phyloP scores from a whole-genome alignment of 768 basidiomycete species.

The Lentinula lateritia region DNA sequence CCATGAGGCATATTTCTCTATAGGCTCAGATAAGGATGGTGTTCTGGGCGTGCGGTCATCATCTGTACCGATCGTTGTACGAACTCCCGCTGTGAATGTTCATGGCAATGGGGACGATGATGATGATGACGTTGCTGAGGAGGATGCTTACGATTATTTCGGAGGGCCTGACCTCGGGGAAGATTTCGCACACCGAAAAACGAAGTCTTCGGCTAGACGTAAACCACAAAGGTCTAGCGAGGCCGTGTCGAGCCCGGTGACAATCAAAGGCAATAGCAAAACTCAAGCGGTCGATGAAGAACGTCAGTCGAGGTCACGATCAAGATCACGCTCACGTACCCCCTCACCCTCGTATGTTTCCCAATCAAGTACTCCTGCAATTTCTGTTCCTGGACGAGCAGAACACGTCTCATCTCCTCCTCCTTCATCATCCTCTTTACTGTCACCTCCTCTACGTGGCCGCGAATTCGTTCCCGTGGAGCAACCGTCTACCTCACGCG shows the following conservation, averaged over 20 bases:
- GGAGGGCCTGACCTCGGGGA: constrained; percentile 52
- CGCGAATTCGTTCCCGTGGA: constrained; percentile 9
- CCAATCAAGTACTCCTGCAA: constrained; percentile 6
- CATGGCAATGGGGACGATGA: constrained; percentile 12
- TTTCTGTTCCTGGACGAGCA: constrained; percentile 13
- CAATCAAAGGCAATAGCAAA: not conserved
- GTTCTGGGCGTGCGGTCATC: constrained; percentile 11
- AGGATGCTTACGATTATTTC: constrained; percentile 55
- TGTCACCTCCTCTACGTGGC: constrained; percentile 8
- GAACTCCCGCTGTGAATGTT: constrained; percentile 14
- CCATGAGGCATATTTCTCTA: constrained; percentile 16
- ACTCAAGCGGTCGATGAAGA: constrained; percentile 8
- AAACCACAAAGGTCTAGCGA: not conserved
- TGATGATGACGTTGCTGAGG: constrained; percentile 26
- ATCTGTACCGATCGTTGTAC: constrained; percentile 12
- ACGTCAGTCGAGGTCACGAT: constrained; percentile 22
- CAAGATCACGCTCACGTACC: constrained; percentile 37
- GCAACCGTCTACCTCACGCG: constrained; percentile 30
- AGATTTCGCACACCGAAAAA: constrained; percentile 30
- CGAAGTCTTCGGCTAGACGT: constrained; percentile 11
- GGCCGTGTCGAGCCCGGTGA: not conserved
- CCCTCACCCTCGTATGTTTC: constrained; percentile 29
- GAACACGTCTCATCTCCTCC: constrained; percentile 7
- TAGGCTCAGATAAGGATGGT: constrained; percentile 3
- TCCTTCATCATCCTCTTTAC: constrained; percentile 8